Base-by-base conservation (phyloP, 768 basidiomycete genomes). In the Artomyces pyxidatus region DNA sequence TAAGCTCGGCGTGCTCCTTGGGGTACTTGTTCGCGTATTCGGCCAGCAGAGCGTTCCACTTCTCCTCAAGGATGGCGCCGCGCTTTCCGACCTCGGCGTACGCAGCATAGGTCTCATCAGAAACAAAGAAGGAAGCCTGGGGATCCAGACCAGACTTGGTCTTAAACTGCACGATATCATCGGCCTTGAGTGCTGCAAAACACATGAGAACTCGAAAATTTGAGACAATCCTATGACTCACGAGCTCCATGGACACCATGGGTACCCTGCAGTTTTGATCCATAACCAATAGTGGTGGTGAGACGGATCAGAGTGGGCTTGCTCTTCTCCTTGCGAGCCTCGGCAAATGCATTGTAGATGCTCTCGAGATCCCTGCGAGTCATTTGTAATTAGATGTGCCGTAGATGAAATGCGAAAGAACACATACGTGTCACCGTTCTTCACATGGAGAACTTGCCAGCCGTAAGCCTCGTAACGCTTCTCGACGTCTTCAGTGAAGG, bases 171-270 rank as follows among this genome's bases (percentile, higher is more conserved):
- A 71, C 75, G 46, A 94, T 87, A 62, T 97, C 94, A 61, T 96
- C 94, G 19, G 86, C 76, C 78, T 95, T 95, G 59, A 96, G 77
- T 42, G 94, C 90, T 91, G 58, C 32, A 51, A 11, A 30, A 45
- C 22, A 28, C 19, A 38, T 45, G 30, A 55, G 35, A 50, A 26
- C 48, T 51, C 48, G 47, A 35, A 19, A 47, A n/a, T 22, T 32
- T 37, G 48, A 46, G n/a, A 40, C 17, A 21, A 27, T 25, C 23
- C 11, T 35, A 51, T 27, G n/a, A 81, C 90, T 62, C 62, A 93
- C 88, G 91, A 68, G 91, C 65, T 57, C 94, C 93, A 67, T 97
- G 94, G 53, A 96, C 90, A 58, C 89, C 89, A 61, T 95, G 91
- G 8, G 91, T 92, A 53, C 94, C 94, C 66, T 91, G 85, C 63